Base-by-base conservation (phyloP, 352 stramenopile genomes). In the Pythium volutum region DNA sequence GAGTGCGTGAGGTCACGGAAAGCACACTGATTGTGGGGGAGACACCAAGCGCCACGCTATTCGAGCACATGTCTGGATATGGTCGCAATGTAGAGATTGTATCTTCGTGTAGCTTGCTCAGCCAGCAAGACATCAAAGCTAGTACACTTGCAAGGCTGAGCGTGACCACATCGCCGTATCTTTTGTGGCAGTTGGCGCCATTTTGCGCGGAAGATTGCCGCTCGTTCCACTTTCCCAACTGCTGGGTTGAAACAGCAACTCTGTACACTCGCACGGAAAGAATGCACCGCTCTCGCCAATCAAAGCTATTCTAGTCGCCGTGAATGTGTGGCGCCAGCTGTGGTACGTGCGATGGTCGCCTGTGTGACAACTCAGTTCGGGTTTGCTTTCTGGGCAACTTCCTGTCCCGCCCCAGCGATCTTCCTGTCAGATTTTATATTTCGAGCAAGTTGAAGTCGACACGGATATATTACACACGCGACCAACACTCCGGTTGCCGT, bases 401-500 rank as follows among this genome's bases (percentile, higher is more conserved):
- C 20, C 20, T 38, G 15, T 26, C 4, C 23, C 22, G 2, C 5
- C 15, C 25, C 12, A 34, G 25, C 15, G 23, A 51, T 51, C 38
- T 56, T 46, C 20, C 31, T 51, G 53, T 39, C n/a, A 57, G 12
- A 60, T 4, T 22, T 55, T 26, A 62, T 47, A 62, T 62, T 61
- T 43, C 39, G 10, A 36, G 16, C 52, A 67, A 53, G 60, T 67
- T 67, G 60, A 67, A 67, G 60, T 67, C 52, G 27, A 11, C 14
- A n/a, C 15, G 9, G 36, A 45, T 59, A 67, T 27, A 52, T 67
- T 55, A 55, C 56, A 33, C 26, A 34, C 18, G 16, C 26, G 60
- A 67, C 60, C 42, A 58, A 48, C 60, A 67, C 38, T 67, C 60
- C 50, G 4, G 45, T 61, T 67, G 45, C 43, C 46, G 49, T 55